These are phyloP conservation scores for Paragyromitra xinjiangensis DNA, from an alignment of 495 filamentous ascomycete genomes.

Conservation along the genomic window DNA sequence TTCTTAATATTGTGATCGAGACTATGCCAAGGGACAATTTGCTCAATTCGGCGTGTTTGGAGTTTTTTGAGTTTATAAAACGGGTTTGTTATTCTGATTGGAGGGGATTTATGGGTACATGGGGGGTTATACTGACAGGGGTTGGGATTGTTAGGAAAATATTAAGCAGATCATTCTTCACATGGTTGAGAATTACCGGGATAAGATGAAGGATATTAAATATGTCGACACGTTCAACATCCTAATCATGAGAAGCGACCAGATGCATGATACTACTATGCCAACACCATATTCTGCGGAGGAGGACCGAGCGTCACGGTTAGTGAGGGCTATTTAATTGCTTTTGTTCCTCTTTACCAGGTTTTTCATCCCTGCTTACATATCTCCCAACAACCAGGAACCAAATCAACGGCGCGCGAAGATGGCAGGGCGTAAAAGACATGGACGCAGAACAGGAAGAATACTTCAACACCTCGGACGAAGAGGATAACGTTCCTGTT, in stretches of 20 bases:
- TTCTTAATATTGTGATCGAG: constrained; percentile 84
- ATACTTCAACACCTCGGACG: constrained; percentile 91
- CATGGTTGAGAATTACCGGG: constrained; percentile 86
- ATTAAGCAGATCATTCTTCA: constrained; percentile 83
- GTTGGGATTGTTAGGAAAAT: constrained; percentile 66
- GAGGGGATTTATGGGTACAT: not conserved
- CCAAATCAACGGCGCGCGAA: constrained; percentile 69
- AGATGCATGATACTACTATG: constrained; percentile 59
- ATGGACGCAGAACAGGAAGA: constrained; percentile 88
- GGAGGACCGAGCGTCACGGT: constrained; percentile 55
- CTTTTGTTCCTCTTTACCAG: not conserved
- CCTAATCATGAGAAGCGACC: constrained; percentile 80
- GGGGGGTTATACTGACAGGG: constrained; percentile 16
- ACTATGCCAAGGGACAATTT: constrained; percentile 97
- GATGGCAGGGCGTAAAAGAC: constrained; percentile 81
- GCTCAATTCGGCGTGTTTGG: constrained; percentile 92
- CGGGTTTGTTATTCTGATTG: constrained; percentile 55
- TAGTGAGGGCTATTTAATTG: constrained; percentile 27
- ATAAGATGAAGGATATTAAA: constrained; percentile 77
- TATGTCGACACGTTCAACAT: constrained; percentile 88
- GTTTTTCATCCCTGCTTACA: constrained; percentile 31
- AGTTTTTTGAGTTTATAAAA: constrained; percentile 92
- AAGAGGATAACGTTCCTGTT: constrained; percentile 59
- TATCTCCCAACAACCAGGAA: constrained; percentile 59
- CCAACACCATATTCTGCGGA: constrained; percentile 64